Evolutionary conservation across 805 yeast species (phyloP), one percentile per base, ranked within the genome.

Genomic region (Yamadazyma ubonensis): DNA sequence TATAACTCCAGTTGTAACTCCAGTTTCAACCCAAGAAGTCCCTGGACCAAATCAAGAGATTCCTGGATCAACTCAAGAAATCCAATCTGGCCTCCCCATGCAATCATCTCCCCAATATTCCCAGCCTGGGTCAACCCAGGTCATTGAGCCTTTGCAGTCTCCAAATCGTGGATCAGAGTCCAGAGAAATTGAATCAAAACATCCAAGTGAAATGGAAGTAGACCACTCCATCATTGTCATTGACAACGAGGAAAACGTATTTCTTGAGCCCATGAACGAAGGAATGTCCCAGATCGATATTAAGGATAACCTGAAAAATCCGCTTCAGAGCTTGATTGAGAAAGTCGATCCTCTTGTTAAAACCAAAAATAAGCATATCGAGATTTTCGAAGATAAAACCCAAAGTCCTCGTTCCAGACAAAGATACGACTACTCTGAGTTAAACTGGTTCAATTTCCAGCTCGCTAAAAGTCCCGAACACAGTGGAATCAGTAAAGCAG

Each of bases 271-370:
- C 20, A 9, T 29, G 32, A 33, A 45, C 7, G 58, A 57, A 9
- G 59, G 59, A 34, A 56, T 63, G 42, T 61, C 66, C 3, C 61
- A 53, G 28, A 69, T 63, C 6, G 50, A 59, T 26, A 48, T 59
- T 5, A 52, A 52, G 1, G 60, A 56, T 15, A 26, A n/a, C n/a
- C n/a, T n/a, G n/a, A n/a, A n/a, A n/a, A n/a, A 49, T 28, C 50
- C 58, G 4, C 55, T 70, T 6, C 68, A 69, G 40, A 39, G 49
- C 2, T 53, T 67, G 21, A 61, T 71, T 18, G 72, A 65, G 27
- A 69, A 56, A 41, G 55, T 68, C 0, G 76, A 71, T 45, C 77
- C 77, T 2, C 54, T 71, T 19, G 52, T 58, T 4, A 52, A 67
- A 10, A 58, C 73, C 2, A 59, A 51, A 32, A 61, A 55, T 33